Evolutionary conservation across 129 eudicot species (phyloP).

Genomic region (Tagetes erecta): DNA sequence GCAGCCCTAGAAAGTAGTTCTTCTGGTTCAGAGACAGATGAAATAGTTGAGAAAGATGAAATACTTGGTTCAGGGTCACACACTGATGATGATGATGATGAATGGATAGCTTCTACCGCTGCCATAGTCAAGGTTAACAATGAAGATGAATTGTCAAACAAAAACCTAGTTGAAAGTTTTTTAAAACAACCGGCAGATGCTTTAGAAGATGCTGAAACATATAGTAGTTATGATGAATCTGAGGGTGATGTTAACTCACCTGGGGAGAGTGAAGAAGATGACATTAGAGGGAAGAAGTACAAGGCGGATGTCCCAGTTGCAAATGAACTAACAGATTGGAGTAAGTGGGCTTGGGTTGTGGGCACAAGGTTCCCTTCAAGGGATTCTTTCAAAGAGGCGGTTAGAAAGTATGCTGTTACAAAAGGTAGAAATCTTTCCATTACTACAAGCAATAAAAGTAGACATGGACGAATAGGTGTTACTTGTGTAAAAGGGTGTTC

Average conservation of each 20-base stretch:
- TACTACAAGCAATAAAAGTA: neutral
- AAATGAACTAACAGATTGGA: neutral
- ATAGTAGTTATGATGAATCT: neutral
- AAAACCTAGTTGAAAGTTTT: neutral
- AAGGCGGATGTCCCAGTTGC: neutral
- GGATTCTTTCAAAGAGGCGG: neutral
- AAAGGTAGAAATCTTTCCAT: neutral
- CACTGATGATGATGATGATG: neutral
- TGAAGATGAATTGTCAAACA: neutral
- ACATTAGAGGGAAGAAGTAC: neutral
- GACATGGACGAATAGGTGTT: neutral
- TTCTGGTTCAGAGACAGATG: too few species aligned
- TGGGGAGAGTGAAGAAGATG: neutral
- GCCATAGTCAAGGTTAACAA: neutral
- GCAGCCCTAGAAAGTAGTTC: too few species aligned
- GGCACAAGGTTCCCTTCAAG: neutral
- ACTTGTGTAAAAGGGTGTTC: neutral
- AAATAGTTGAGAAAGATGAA: too few species aligned
- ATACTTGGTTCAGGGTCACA: too few species aligned
- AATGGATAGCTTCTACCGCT: neutral
- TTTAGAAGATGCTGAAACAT: too few species aligned
- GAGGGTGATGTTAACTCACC: neutral
- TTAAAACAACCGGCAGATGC: neutral
- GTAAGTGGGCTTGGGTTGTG: neutral
- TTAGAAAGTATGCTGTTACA: neutral